Evolutionary conservation across 805 yeast species (phyloP), one percentile per base, ranked within the genome.

Genomic region (Komagataella phaffii): DNA sequence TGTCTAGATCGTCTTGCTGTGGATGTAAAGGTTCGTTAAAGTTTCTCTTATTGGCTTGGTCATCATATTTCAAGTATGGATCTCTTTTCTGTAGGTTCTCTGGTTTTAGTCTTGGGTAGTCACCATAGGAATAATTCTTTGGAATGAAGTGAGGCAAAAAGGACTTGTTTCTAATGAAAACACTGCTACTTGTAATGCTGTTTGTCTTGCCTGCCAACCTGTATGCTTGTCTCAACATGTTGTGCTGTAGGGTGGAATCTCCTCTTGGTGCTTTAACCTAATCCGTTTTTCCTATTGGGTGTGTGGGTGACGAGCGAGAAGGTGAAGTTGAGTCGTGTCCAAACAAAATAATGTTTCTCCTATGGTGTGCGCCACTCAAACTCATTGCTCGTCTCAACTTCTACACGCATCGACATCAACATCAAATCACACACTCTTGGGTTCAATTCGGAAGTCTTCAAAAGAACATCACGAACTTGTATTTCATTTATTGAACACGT

Each of bases 21-120:
- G 81, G 79, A 63, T 81, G 81, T 56, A 86, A 65, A 24, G 88
- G 86, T 55, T 87, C 89, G 56, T 79, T 76, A 57, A 77, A 72
- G 71, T 87, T 86, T 68, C 95, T 80, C 70, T 91, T 78, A 65
- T 82, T 78, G 67, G 86, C 95, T 59, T 72, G 85, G 64, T 86
- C 91, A 64, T 86, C 93, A 67, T 82, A 87, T 61, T 78, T 80
- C 54, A 67, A 73, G 62, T 84, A 80, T 47, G 93, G 95, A 62
- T 79, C 83, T 64, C 82, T 80, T 59, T 72, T 66, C 68, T 80
- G 88, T 56, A 82, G 79, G 60, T 78, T 76, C 54, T 72, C 74
- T 49, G 75, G 75, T 53, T 76, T 73, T n/a, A 80, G 74, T 51
- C 77, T 73, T 7, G 59, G 59, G 55, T 55, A 67, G 21, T 63